Evolutionary conservation across 2,329 filamentous ascomycete species (phyloP), one percentile per base, ranked within the genome.

Genomic region (Ophiostoma tasmaniense): DNA sequence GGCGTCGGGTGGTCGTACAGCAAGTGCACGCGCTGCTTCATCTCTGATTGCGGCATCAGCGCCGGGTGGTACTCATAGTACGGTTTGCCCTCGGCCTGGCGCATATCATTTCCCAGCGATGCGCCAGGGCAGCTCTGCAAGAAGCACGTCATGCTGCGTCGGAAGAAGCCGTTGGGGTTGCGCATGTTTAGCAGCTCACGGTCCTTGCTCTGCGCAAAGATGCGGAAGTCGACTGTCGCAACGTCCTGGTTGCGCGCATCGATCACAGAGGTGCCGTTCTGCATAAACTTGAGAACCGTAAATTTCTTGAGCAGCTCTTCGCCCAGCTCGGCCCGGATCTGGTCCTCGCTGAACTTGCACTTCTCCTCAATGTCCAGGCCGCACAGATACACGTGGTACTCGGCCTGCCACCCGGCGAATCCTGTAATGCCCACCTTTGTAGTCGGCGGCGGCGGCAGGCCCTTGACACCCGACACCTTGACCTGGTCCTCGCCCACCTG

Each of bases 181-280:
- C 71, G 66, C 69, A 71, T 70, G 25, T 28, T 68, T 4, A 74
- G 66, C 33, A 73, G 74, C 20, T 73, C 75, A 4, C 76, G 76
- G 42, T 76, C 74, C 69, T 72, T 75, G n/a, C 80, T 80, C 72
- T 85, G 79, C 0, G 76, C 76, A 70, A 77, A 77, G 69, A 76
- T 73, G 42, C 78, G 75, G 68, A 79, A 73, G 72, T 79, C 77
- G 33, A 79, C 76, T 0, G 77, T 79, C 20, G 77, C 75, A 10
- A 74, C 73, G 64, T 77, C 76, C 68, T 78, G 76, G 70, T 75
- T 76, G 66, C 67, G 71, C 1, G 77, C 71, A 66, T 79, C 73
- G 13, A 73, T 62, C 0, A 73, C 71, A 2, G 72, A 74, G 10
- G 71, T 72, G 10, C 77, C 78, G 66, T 75, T 76, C 25, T 74